phyloP scores from a whole-genome alignment of 345 rosid genomes.

The Linum lewisii region DNA sequence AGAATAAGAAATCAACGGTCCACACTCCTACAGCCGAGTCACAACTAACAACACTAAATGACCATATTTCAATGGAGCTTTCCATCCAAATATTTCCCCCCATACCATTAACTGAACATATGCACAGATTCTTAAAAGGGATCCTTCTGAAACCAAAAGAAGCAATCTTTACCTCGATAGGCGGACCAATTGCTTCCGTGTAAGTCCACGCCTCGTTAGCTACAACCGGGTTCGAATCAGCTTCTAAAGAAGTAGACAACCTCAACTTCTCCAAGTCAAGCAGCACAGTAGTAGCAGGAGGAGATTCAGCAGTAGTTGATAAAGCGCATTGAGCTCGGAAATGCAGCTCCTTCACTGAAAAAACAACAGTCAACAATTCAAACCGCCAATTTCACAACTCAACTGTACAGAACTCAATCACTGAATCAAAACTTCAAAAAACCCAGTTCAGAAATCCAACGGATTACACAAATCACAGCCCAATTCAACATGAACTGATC shows the following conservation, averaged over 20 bases:
- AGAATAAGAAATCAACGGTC: too few relatives aligned
- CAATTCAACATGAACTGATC: too few relatives aligned
- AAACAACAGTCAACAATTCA: neutral
- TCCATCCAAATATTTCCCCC: too few relatives aligned
- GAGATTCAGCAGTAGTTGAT: slow-evolving; percentile 44
- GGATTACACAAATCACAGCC: too few relatives aligned
- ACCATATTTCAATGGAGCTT: too few relatives aligned
- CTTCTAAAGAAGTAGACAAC: slow-evolving; percentile 49
- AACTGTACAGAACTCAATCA: too few relatives aligned
- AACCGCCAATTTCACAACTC: too few relatives aligned
- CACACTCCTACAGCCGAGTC: too few relatives aligned
- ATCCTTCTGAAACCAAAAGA: neutral
- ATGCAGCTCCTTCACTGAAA: slow-evolving; percentile 51
- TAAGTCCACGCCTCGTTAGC: slow-evolving; percentile 56
- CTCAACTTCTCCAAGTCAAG: slow-evolving; percentile 75
- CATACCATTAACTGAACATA: too few relatives aligned
- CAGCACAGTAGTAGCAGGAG: slow-evolving; percentile 36
- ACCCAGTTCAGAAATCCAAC: too few relatives aligned
- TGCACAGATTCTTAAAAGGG: neutral
- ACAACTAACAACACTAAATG: too few relatives aligned
- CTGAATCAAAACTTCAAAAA: too few relatives aligned
- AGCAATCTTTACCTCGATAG: slow-evolving; percentile 46
- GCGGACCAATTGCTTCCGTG: slow-evolving; percentile 37
- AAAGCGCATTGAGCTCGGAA: slow-evolving; percentile 60
- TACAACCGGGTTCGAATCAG: slow-evolving; percentile 37